Conservation (phyloP, 2,329 filamentous ascomycete species). For the Neopestalotiopsis sp. region DNA sequence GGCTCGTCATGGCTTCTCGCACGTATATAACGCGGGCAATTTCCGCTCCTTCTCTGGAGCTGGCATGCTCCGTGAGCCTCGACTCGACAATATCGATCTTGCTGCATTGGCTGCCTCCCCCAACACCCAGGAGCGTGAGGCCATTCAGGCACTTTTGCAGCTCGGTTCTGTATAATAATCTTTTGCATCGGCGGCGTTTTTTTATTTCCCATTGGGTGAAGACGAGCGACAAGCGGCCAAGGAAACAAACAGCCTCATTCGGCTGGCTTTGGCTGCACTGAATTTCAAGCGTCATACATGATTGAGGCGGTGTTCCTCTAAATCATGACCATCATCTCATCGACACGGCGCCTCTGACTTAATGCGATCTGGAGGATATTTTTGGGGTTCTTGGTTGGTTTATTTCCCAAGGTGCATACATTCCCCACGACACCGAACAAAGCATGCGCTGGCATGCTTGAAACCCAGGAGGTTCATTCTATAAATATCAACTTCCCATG, state of each 20-base stretch:
- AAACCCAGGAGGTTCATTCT: conserved; percentile 27
- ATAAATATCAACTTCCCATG: conserved; percentile 23
- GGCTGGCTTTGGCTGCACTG: conserved; percentile 29
- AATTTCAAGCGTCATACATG: conserved; percentile 28
- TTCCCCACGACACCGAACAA: conserved; percentile 28
- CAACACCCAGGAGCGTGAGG: conserved; percentile 78
- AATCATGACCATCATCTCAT: conserved; percentile 30
- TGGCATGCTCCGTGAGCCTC: conserved; percentile 60
- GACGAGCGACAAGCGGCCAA: conserved; percentile 24
- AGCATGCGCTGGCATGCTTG: conserved; percentile 23
- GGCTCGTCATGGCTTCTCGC: conserved; percentile 59
- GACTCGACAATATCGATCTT: conserved; percentile 56
- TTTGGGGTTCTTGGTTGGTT: conserved; percentile 22
- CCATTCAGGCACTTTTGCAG: conserved; percentile 79
- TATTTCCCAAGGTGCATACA: neutral
- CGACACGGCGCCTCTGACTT: conserved; percentile 32
- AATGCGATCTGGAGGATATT: conserved; percentile 24
- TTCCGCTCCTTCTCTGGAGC: conserved; percentile 56
- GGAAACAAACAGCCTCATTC: conserved; percentile 25
- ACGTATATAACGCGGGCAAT: conserved; percentile 50
- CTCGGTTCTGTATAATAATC: conserved; percentile 77
- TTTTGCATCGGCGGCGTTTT: conserved; percentile 60
- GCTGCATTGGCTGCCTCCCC: conserved; percentile 56
- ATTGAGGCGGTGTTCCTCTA: conserved; percentile 33
- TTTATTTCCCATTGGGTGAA: neutral